Evolutionary conservation across 306 rosid species (phyloP).

Genomic region (Luffa aegyptiaca): DNA sequence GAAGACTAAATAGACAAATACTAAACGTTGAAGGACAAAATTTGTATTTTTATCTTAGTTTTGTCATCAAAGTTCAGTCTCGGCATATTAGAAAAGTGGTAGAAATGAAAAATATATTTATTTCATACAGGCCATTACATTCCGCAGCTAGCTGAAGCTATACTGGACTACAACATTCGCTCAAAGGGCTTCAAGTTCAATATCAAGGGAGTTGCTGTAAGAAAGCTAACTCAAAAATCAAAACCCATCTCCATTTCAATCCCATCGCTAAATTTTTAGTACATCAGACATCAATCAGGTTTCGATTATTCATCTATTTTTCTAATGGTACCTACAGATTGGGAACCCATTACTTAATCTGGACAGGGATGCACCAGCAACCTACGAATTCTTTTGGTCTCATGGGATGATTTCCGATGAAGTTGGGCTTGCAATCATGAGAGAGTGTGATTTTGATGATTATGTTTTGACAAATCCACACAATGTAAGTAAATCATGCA

Average conservation of each 20-base stretch:
- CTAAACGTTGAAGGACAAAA: too few relatives aligned
- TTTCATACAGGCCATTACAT: slow-evolving; percentile 64
- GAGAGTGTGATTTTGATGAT: slow-evolving; percentile 63
- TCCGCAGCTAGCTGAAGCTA: slow-evolving; percentile 59
- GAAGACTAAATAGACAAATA: too few relatives aligned
- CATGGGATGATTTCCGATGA: slow-evolving; percentile 96
- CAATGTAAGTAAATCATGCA: slow-evolving; percentile 46
- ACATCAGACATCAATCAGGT: background rate
- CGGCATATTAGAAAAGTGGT: background rate
- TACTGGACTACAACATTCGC: slow-evolving; percentile 56
- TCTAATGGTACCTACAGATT: slow-evolving; percentile 25
- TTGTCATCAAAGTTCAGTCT: background rate
- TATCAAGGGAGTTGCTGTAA: slow-evolving; percentile 80
- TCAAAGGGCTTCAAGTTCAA: slow-evolving; percentile 76
- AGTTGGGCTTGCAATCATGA: slow-evolving; percentile 49
- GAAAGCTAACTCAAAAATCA: slow-evolving; percentile 7
- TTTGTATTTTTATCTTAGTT: background rate
- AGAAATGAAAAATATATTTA: background rate
- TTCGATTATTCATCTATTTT: background rate
- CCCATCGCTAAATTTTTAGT: background rate
- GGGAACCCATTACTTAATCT: slow-evolving; percentile 82
- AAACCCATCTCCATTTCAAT: background rate
- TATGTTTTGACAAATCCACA: slow-evolving; percentile 32
- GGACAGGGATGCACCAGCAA: slow-evolving; percentile 55
- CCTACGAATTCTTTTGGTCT: slow-evolving; percentile 82